Evolutionary conservation across 768 basidiomycete species (phyloP).

Genomic region (Cystofilobasidium bisporidii): DNA sequence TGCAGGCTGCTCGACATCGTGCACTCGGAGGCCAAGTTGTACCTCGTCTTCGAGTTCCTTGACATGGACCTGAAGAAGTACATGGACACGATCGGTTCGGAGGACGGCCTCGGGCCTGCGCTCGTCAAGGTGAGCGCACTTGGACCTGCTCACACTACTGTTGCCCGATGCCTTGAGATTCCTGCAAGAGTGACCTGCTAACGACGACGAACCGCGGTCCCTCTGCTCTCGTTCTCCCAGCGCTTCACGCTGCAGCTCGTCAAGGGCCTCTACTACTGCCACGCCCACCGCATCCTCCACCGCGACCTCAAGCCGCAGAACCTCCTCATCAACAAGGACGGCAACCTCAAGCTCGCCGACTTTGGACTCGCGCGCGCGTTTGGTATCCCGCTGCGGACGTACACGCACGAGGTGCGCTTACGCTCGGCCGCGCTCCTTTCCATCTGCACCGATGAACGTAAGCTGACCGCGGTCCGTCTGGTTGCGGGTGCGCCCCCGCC

Average conservation of each 20-base stretch:
- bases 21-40: slow-evolving; percentile 91
- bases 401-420: slow-evolving; percentile 95
- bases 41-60: slow-evolving; percentile 94
- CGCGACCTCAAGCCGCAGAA: slow-evolving; percentile 96
- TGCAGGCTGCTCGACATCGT: slow-evolving; percentile 86
- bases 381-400: slow-evolving; percentile 97
- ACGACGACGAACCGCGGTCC: not conserved
- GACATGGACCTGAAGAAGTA: slow-evolving; percentile 95
- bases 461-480: no score
- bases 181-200: no score
- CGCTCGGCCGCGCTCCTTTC: slow-evolving; percentile 32
- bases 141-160: no score
- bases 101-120: slow-evolving; percentile 52
- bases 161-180: no score
- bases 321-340: slow-evolving; percentile 74
- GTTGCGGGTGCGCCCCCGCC: no score
- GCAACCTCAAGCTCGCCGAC: slow-evolving; percentile 91
- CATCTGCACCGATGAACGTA: no score
- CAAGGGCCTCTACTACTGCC: slow-evolving; percentile 85
- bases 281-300: slow-evolving; percentile 91
- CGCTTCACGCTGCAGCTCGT: slow-evolving; percentile 93
- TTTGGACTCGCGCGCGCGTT: slow-evolving; percentile 95
- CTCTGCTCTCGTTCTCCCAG: slow-evolving; percentile 43
- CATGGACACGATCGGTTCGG: slow-evolving; percentile 76
- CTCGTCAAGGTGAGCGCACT: slow-evolving; percentile 85